Evolutionary conservation across 768 basidiomycete genomes (phyloP).

Genomic region (Trametes gibbosa): DNA sequence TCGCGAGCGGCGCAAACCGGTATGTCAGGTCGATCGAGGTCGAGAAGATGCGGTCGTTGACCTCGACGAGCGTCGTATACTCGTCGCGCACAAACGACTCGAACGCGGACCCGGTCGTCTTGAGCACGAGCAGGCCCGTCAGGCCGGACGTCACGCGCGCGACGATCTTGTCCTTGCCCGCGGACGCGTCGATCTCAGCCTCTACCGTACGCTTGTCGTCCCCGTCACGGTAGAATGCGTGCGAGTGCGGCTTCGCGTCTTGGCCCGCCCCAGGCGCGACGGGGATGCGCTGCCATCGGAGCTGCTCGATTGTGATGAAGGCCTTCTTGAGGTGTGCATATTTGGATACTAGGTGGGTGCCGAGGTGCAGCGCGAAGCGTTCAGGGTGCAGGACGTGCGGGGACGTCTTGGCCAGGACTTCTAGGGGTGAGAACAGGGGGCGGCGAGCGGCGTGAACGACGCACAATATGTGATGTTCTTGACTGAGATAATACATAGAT

Average conservation of each 20-base stretch:
- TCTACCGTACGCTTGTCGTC: slow-evolving; percentile 79
- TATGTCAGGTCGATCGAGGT: slow-evolving; percentile 82
- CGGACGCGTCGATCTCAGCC: slow-evolving; percentile 57
- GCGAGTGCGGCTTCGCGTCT: slow-evolving; percentile 54
- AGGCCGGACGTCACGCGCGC: slow-evolving; percentile 69
- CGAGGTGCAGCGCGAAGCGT: slow-evolving; percentile 85
- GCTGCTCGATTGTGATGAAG: slow-evolving; percentile 69
- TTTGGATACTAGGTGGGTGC: slow-evolving; percentile 74
- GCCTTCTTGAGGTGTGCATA: slow-evolving; percentile 76
- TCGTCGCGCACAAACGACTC: slow-evolving; percentile 79
- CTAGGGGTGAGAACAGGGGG: slow-evolving; percentile 32
- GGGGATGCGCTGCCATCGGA: slow-evolving; percentile 81
- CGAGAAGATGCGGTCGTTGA: slow-evolving; percentile 86
- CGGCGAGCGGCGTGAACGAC: neutral
- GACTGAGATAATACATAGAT: slow-evolving; percentile 24
- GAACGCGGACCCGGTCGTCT: slow-evolving; percentile 86
- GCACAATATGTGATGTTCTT: slow-evolving; percentile 40
- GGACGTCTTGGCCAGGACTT: slow-evolving; percentile 78
- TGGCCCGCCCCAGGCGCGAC: slow-evolving; percentile 33
- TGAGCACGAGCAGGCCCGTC: slow-evolving; percentile 84
- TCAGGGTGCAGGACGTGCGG: slow-evolving; percentile 84
- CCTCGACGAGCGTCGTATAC: slow-evolving; percentile 82
- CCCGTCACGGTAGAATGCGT: slow-evolving; percentile 86
- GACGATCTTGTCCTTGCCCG: slow-evolving; percentile 57
- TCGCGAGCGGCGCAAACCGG: slow-evolving; percentile 49